A percentile compares a stretch with the other conserved stretches of the same genome.
Conservation (phyloP, 1,284 basidiomycete species). For the Ceratobasidium papillatum region DNA sequence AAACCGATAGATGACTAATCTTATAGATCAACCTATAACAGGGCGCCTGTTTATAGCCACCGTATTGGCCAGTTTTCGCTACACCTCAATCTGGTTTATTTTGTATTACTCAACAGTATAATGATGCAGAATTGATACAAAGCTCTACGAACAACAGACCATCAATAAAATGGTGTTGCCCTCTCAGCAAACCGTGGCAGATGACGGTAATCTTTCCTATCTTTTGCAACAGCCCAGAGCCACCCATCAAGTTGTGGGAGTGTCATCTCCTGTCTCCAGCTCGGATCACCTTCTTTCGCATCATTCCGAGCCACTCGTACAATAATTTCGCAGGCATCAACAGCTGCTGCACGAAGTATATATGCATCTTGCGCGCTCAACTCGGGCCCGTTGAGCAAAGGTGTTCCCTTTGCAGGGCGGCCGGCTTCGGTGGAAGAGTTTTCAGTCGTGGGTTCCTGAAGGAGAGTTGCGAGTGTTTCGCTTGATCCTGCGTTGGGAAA, state of each 20-base stretch:
- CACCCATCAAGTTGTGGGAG: conserved; percentile 73
- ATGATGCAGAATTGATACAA: no score
- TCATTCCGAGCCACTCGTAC: conserved; percentile 61
- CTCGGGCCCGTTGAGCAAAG: conserved; percentile 63
- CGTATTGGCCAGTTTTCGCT: background rate
- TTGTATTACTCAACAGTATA: background rate
- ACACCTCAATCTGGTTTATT: background rate
- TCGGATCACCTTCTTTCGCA: conserved; percentile 49
- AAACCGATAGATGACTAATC: background rate
- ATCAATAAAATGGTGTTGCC: conserved; percentile 70
- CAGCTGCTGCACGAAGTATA: conserved; percentile 78
- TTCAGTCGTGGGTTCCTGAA: conserved; percentile 21
- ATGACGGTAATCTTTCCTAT: conserved; percentile 69
- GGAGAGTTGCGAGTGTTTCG: conserved; percentile 31
- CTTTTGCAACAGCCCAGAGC: conserved; percentile 81
- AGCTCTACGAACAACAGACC: conserved; percentile 1
- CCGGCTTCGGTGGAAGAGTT: conserved; percentile 23
- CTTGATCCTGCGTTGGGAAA: conserved; percentile 24
- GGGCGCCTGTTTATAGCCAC: background rate
- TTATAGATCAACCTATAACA: background rate
- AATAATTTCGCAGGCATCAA: conserved; percentile 78
- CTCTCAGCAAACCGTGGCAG: conserved; percentile 70
- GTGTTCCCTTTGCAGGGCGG: conserved; percentile 6
- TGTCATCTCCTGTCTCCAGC: conserved; percentile 66
- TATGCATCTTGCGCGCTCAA: conserved; percentile 71